phyloP scores from a whole-genome alignment of 2,329 filamentous ascomycete species.

The Aspergillus calidoustus region DNA sequence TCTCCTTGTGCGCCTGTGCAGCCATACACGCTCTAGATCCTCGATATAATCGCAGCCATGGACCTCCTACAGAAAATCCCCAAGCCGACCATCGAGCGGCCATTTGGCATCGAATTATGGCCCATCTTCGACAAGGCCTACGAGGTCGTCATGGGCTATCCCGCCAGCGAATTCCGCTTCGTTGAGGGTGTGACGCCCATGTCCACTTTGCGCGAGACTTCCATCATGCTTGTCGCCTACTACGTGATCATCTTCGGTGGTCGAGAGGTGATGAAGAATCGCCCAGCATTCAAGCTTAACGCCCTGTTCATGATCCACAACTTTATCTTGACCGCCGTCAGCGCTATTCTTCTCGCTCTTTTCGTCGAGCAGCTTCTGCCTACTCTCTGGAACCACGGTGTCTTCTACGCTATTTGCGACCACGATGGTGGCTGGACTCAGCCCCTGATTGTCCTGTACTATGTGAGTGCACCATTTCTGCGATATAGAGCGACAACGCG shows the following conservation, averaged over 20 bases:
- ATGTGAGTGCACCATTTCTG: conserved; percentile 65
- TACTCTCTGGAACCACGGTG: conserved; percentile 75
- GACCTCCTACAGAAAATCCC: conserved; percentile 58
- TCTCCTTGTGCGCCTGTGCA: conserved; percentile 12
- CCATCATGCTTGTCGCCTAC: conserved; percentile 82
- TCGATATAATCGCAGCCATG: conserved; percentile 43
- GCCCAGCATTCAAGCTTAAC: conserved; percentile 84
- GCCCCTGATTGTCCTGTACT: conserved; percentile 91
- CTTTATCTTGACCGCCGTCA: conserved; percentile 87
- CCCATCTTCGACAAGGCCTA: conserved; percentile 91
- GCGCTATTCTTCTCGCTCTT: conserved; percentile 75
- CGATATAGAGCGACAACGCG: not conserved
- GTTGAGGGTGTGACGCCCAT: conserved; percentile 80
- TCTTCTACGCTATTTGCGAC: conserved; percentile 86
- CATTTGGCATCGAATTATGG: conserved; percentile 91
- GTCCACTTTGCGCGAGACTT: conserved; percentile 84
- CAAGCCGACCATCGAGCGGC: conserved; percentile 82
- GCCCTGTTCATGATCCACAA: conserved; percentile 94
- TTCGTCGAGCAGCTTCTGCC: conserved; percentile 92
- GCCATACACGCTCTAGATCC: not conserved
- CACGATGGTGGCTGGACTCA: conserved; percentile 87
- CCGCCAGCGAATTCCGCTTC: conserved; percentile 85
- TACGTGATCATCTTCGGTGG: conserved; percentile 93
- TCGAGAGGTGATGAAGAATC: conserved; percentile 86
- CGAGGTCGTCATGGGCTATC: conserved; percentile 76